Evolutionary conservation across 2,329 filamentous ascomycete species (phyloP), one percentile per base, ranked within the genome.

Genomic region (Talaromyces atroroseus): DNA sequence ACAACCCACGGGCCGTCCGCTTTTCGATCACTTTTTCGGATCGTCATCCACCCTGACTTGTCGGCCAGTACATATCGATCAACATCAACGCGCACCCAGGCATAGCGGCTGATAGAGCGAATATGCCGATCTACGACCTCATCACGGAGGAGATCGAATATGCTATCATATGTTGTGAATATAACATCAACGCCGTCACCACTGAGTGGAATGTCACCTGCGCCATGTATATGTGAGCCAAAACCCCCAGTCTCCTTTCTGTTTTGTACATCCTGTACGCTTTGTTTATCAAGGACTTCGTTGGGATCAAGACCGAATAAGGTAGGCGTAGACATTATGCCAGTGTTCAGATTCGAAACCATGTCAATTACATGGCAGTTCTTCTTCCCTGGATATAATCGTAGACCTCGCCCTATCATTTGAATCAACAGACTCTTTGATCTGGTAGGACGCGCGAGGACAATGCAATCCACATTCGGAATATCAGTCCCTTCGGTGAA

Each of bases 401-500:
- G 84, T 84, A 99, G 89, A 4, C 94, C 94, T 64, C 94, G 83
- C 0, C 94, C 94, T 60, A 99, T 96, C 94, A 99, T 99, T 72
- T 99, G 94, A 0, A 97, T 85, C 1, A 99, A 82, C 2, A 99
- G 77, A 64, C 96, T 97, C n/a, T 89, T 85, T 16, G 94, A 97
- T 63, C 87, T 86, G 1, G 94, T 99, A 0, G 94, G 94, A 23
- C 94, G 80, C 3, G 88, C 91, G 8, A 99, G 80, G 8, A 99
- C 69, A 23, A 99, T 83, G 67, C 94, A 97, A 74, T 99, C 94
- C 62, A 99, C 89, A 68, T 95, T 96, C 5, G 95, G 94, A 32
- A 99, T 96, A 66, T 99, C 94, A 0, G 94, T 99, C 2, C 94
- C 94, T 75, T 99, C 94, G 0, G 92, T 97, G 66, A 96, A 97